Evolutionary conservation across 495 filamentous ascomycete genomes (phyloP), one percentile per base, ranked within the genome.

Genomic region (Penicillium macrosclerotiorum): DNA sequence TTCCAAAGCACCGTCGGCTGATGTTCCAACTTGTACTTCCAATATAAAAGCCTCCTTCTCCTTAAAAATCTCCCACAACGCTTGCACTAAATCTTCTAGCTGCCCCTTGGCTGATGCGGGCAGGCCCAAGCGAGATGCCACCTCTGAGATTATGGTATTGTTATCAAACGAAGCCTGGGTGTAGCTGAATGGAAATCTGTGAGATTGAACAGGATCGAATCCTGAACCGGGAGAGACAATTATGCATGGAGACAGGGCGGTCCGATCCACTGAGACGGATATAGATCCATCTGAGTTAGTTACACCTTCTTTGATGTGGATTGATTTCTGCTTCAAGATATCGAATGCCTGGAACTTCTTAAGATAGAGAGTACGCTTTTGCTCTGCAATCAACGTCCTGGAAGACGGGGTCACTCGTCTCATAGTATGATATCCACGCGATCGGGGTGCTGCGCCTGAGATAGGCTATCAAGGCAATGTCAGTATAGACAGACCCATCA

Each of bases 31-130:
- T 12, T 64, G 65, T 4, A 73, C 78, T 37, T 79, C 74, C 3
- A 86, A 61, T 2, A 78, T 64, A 50, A 84, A 81, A 0, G 83
- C 88, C 59, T 91, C 88, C 45, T 83, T 84, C 24, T 76, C 67
- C 42, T 69, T 77, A 71, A 85, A 92, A 1, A 90, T 71, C 16
- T 69, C 58, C 49, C 76, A 68, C 26, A 92, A 67, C 1, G 63
- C 55, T 17, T 69, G 62, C n/a, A 90, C 60, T 1, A 88, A 49
- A 3, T 60, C 52, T 1, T 65, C 63, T 4, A 88, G 55, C 6
- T 74, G 62, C 18, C 57, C 58, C 24, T 65, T 61, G 1, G 72
- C 61, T 5, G 67, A 62, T 4, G 55, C 51, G 18, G 72, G 62
- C 20, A 88, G 71, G 16, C 74, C 62, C 9, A 88, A 62, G 35